These are phyloP conservation scores for Pleoardoris graminearum DNA, from an alignment of 2,329 filamentous ascomycete genomes.

Conservation along the genomic window DNA sequence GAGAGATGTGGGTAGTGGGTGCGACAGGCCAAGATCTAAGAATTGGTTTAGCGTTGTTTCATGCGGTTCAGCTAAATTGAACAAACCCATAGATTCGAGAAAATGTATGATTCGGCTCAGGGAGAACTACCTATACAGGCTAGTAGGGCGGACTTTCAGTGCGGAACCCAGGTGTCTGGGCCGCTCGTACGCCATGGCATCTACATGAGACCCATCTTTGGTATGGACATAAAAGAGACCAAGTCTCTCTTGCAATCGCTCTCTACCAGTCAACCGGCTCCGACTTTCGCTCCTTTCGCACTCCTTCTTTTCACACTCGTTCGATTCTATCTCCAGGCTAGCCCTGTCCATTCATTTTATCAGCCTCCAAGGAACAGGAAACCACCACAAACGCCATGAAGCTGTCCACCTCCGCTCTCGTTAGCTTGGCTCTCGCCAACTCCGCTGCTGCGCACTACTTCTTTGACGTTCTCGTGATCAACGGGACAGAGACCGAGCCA, in stretches of 20 bases:
- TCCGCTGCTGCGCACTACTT: slow-evolving; percentile 30
- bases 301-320: background rate
- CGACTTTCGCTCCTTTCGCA: background rate
- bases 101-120: too few species aligned
- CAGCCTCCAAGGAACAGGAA: background rate
- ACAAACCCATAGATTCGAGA: too few species aligned
- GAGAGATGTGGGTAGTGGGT: too few species aligned
- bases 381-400: slow-evolving; percentile 21
- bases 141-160: too few species aligned
- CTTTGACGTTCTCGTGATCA: slow-evolving; percentile 24
- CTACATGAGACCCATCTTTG: too few species aligned
- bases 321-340: slow-evolving; percentile 5
- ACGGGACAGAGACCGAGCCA: slow-evolving; percentile 21
- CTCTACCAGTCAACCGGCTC: background rate
- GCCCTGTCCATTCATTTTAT: background rate
- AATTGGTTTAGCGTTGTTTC: too few species aligned
- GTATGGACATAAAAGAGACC: background rate
- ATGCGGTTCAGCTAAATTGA: too few species aligned
- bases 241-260: background rate
- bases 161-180: too few species aligned
- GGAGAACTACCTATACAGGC: too few species aligned
- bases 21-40: too few species aligned
- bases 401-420: slow-evolving; percentile 13
- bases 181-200: too few species aligned
- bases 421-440: slow-evolving; percentile 18